Base-by-base conservation (phyloP, 148 eudicot species). In the Fallopia convolvulus region DNA sequence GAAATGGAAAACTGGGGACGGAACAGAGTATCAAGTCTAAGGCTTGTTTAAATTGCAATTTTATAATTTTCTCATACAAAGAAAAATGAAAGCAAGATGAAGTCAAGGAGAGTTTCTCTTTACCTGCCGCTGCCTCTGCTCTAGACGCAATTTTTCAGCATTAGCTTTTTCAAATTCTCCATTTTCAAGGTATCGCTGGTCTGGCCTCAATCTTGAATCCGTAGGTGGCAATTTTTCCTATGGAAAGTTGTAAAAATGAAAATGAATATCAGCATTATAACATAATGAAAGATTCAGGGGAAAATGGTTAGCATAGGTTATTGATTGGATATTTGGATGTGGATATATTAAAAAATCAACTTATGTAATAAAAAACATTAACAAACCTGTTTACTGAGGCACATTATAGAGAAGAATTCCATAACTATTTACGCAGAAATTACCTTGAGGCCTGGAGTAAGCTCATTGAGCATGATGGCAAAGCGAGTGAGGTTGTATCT, bases 181-280 rank as follows among this genome's bases (percentile, higher is more conserved):
- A 68, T 94, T 94, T 84, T 92, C 99, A 41, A 94, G 83, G 87
- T 89, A 86, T 33, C 99, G 83, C 83, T 94, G 99, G 74, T 94
- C 99, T 48, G 99, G 97, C 84, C 99, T 90, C 33, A 94, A 90
- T 78, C 99, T 92, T 60, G 97, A 94, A 82, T 94, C 97, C 3
- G 97, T 94, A 20, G 96, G 92, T 3, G 97, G 99, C 53, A 94
- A 93, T 84, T 83, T 92, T 83, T 92, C 97, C 98, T 94, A 46
- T 18, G 39, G 70, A 58, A 52, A 55, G 11, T 30, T 53, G 7
- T 2, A 80, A 71, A 74, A 77, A 50, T 33, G 8, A 65, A 70
- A 36, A 58, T 32, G 81, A 77, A 78, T 2, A 66, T 70, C 48
- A 83, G 53, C 74, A 70, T 75, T 58, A 10, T 6, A 58, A 55